Evolutionary conservation across 2,329 filamentous ascomycete species (phyloP).

Genomic region (Microsporum canis): DNA sequence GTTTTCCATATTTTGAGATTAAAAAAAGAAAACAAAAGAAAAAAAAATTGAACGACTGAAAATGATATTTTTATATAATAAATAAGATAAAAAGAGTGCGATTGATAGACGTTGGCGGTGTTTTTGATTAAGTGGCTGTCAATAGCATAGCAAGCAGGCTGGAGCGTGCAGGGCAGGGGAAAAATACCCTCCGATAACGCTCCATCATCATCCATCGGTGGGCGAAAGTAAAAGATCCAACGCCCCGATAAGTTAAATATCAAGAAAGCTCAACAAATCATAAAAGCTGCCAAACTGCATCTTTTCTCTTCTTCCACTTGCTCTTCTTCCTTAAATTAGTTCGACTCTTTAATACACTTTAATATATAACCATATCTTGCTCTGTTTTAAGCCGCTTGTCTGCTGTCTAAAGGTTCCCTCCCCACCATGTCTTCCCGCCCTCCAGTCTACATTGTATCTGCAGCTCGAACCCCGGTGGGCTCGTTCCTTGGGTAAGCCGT

Average conservation of each 20-base stretch:
- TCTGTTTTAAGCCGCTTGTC: not conserved
- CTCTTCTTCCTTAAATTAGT: not conserved
- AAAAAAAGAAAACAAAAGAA: not conserved
- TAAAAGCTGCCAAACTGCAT: not conserved
- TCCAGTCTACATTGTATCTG: slow-evolving; percentile 91
- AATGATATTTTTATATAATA: too few species aligned
- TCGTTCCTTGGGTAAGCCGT: slow-evolving; percentile 75
- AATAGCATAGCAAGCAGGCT: not conserved
- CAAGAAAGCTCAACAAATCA: not conserved
- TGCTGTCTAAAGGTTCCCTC: not conserved
- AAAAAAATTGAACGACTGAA: not conserved
- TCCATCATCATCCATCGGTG: not conserved
- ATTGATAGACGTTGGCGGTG: too few species aligned
- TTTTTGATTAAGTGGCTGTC: not conserved
- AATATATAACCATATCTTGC: not conserved
- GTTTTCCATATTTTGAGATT: not conserved
- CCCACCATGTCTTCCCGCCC: slow-evolving; percentile 49
- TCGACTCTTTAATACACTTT: not conserved
- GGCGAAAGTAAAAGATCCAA: not conserved
- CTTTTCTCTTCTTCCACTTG: not conserved
- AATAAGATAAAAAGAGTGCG: too few species aligned
- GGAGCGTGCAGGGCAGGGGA: not conserved
- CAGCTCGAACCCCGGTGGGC: slow-evolving; percentile 79
- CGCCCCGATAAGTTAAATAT: not conserved
- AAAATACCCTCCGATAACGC: not conserved